A percentile compares a stretch with the other conserved stretches of the same genome.
phyloP scores from a whole-genome alignment of 805 yeast species.

The Wickerhamiella cacticola region DNA sequence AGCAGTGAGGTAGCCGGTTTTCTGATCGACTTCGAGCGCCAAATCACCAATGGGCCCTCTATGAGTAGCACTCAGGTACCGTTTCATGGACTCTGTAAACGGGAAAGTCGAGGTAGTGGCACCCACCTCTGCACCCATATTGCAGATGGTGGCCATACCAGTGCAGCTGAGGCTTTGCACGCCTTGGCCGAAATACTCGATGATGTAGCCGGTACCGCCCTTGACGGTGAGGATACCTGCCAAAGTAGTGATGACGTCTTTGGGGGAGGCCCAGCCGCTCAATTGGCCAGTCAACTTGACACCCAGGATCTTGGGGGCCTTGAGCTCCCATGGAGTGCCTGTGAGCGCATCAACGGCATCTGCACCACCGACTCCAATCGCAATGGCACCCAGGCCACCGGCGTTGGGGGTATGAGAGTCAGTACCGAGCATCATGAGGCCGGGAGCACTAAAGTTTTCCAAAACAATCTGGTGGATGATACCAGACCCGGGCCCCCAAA shows the following conservation, averaged over 20 bases:
- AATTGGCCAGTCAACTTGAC: constrained; percentile 82
- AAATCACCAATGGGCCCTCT: constrained; percentile 73
- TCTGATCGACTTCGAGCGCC: constrained; percentile 49
- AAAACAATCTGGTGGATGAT: constrained; percentile 95
- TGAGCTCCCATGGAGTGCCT: constrained; percentile 96
- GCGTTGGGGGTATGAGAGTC: constrained; percentile 99
- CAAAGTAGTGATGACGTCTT: constrained; percentile 84
- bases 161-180: constrained; percentile 81
- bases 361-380: constrained; percentile 99
- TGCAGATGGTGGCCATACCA: constrained; percentile 99
- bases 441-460: constrained; percentile 95
- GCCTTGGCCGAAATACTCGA: constrained; percentile 96
- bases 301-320: constrained; percentile 92
- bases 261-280: constrained; percentile 93
- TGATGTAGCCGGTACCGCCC: constrained; percentile 96
- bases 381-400: constrained; percentile 96
- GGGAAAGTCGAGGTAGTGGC: constrained; percentile 98
- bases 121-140: constrained; percentile 99
- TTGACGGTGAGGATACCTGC: constrained; percentile 91
- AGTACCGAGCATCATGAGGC: constrained; percentile 93
- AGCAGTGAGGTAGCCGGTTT: constrained; percentile 56
- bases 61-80: constrained; percentile 72
- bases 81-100: constrained; percentile 65
- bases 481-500: constrained; percentile 99
- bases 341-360: constrained; percentile 98